A percentile compares a stretch with the other conserved stretches of the same genome.
Conservation (phyloP, 116 monocot species). For the Zostera marina region DNA sequence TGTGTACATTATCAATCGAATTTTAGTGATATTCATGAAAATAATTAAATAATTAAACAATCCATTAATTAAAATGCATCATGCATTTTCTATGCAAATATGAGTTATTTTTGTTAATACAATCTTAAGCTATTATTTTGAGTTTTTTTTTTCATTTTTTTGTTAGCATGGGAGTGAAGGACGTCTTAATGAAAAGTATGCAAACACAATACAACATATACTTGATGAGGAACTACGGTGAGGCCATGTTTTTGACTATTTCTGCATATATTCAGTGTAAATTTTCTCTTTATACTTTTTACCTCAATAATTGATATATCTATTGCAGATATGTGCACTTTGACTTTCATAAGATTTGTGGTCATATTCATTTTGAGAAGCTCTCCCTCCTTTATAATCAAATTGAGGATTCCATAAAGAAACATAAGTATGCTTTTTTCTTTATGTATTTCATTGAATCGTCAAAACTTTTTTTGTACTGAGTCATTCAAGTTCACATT, state of each 20-base stretch:
- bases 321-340: conserved; percentile 81
- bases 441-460: too few species aligned
- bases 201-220: conserved; percentile 56
- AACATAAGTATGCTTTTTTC: conserved; percentile 8
- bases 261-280: neutral
- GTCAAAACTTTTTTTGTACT: too few species aligned
- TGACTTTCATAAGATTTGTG: conserved; percentile 88
- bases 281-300: neutral
- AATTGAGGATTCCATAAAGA: conserved; percentile 54
- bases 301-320: too few species aligned
- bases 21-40: too few species aligned
- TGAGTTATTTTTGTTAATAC: neutral
- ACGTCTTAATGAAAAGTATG: conserved; percentile 56
- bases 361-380: conserved; percentile 92
- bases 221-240: conserved; percentile 64
- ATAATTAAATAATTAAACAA: too few species aligned
- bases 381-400: conserved; percentile 82
- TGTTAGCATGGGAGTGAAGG: conserved; percentile 90
- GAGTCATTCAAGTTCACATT: too few species aligned
- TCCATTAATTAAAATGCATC: too few species aligned
- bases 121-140: neutral
- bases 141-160: neutral
- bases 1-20: too few species aligned
- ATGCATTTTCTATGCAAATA: too few species aligned
- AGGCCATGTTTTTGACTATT: neutral